These are phyloP conservation scores for Spergularia azorica DNA, from an alignment of 179 eudicot genomes.

Conservation along the genomic window DNA sequence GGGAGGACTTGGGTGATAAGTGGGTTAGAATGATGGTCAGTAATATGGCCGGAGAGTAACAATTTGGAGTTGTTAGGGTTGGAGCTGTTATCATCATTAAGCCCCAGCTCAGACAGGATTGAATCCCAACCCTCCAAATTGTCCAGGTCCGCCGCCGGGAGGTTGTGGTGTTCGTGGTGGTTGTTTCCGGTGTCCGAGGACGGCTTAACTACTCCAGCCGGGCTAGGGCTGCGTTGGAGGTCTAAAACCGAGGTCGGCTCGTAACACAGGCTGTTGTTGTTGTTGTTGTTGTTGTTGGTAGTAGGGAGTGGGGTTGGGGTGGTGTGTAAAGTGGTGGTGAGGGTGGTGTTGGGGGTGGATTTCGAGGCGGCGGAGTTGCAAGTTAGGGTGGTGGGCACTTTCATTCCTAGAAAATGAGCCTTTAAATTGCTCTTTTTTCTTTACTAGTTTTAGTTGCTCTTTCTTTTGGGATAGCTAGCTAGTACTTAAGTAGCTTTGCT, in stretches of 20 bases:
- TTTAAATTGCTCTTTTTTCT: too few species aligned
- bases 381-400: constrained; percentile 61
- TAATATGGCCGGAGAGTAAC: constrained; percentile 33
- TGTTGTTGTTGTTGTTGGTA: constrained; percentile 10
- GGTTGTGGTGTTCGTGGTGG: constrained; percentile 18
- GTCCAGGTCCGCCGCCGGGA: constrained; percentile 39
- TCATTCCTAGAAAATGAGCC: constrained; percentile 50
- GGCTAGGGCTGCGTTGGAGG: constrained; percentile 68
- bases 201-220: constrained; percentile 24
- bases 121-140: constrained; percentile 83
- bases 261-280: constrained; percentile 35
- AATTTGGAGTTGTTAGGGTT: constrained; percentile 30
- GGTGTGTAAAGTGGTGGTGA: too few species aligned
- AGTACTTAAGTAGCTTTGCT: neutral
- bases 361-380: constrained; percentile 31
- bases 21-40: constrained; percentile 13
- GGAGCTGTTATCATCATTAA: constrained; percentile 54
- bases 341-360: constrained; percentile 15
- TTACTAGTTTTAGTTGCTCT: too few species aligned
- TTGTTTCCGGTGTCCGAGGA: neutral
- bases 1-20: constrained; percentile 35
- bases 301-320: neutral
- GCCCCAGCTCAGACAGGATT: constrained; percentile 65
- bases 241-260: constrained; percentile 91
- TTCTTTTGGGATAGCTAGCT: too few species aligned